Percentiles rank a stretch among this genome's conserved stretches.
Evolutionary conservation across 371 early-diverging fungal species (phyloP).

Genomic region (Circinella umbellata): DNA sequence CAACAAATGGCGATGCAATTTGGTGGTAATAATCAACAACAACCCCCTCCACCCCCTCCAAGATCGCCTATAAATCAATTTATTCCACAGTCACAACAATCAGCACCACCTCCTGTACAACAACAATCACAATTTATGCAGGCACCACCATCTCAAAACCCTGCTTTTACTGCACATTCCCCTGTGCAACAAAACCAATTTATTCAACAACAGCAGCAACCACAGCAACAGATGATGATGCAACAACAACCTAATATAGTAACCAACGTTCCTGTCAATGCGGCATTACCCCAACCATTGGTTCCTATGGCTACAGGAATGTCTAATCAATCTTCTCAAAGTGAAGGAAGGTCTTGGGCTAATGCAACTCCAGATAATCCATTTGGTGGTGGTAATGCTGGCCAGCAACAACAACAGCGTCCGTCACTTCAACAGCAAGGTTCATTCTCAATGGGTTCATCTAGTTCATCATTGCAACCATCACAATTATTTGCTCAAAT

Average conservation of each 20-base stretch:
- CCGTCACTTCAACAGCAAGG: slow-evolving; percentile 31
- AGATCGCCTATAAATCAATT: slow-evolving; percentile 23
- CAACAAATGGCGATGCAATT: slow-evolving; percentile 22
- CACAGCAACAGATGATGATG: slow-evolving; percentile 24
- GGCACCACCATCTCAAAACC: slow-evolving; percentile 27
- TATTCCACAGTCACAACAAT: neutral
- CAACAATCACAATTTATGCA: slow-evolving; percentile 21
- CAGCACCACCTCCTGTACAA: slow-evolving; percentile 13
- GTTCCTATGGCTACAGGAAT: slow-evolving; percentile 31
- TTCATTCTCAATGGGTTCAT: slow-evolving; percentile 12
- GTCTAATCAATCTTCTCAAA: slow-evolving; percentile 25
- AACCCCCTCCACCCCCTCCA: slow-evolving; percentile 17
- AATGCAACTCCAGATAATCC: slow-evolving; percentile 55
- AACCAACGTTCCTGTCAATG: slow-evolving; percentile 25
- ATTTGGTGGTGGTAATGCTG: slow-evolving; percentile 30
- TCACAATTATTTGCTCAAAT: slow-evolving; percentile 33
- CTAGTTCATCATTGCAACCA: slow-evolving; percentile 18
- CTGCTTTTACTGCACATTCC: slow-evolving; percentile 24
- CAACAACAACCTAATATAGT: neutral
- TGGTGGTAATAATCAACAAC: slow-evolving; percentile 15
- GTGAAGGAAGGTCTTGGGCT: slow-evolving; percentile 34
- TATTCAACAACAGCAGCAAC: slow-evolving; percentile 27
- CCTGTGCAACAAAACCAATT: slow-evolving; percentile 20
- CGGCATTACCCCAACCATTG: slow-evolving; percentile 35
- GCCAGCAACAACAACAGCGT: slow-evolving; percentile 17